Base-by-base conservation (phyloP, 192 early-diverging fungal genomes). In the Lobosporangium transversale region DNA sequence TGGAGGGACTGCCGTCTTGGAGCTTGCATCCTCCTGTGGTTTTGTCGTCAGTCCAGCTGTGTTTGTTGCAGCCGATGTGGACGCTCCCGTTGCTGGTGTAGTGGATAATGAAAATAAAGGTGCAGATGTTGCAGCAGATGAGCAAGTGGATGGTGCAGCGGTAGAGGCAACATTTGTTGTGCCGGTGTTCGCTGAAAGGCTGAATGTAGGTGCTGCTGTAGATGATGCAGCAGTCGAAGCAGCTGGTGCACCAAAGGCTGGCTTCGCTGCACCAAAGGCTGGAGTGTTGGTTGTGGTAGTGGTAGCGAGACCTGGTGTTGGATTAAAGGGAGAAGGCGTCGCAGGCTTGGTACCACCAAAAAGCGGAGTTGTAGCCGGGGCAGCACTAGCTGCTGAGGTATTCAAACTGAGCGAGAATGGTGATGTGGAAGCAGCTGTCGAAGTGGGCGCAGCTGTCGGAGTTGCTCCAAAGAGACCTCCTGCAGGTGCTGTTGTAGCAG, bases 31-130 rank as follows among this genome's bases (percentile, higher is more conserved):
- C 50, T 79, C 81, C 63, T 33, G 84, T 58, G 79, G 81, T 53
- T 26, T 71, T 6, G 84, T 80, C 14, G 85, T 83, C 47, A 78
- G 64, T 18, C 83, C 54, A 1, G 82, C 63, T 4, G 83, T 42
- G 23, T 70, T 36, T n/a, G n/a, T n/a, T n/a, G n/a, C n/a, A n/a
- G n/a, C n/a, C n/a, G n/a, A n/a, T 32, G 63, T 51, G 9, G 80
- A 54, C 11, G 85, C 37, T 0, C 80, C 21, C 3, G 84, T 66
- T 20, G 80, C 54, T 11, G 86, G 50, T 45, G 87, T 67, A 7
- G 87, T 67, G 5, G 30, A 48, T 31, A 69, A 42, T 26, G 75
- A 48, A 49, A 68, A 66, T n/a, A 65, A 44, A 18, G 80, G 65
- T 9, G 78, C 56, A 32, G 82, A 58, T 48, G 83, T 45, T 24